phyloP scores from a whole-genome alignment of 148 eudicot genomes.

The Mesembryanthemum crystallinum region DNA sequence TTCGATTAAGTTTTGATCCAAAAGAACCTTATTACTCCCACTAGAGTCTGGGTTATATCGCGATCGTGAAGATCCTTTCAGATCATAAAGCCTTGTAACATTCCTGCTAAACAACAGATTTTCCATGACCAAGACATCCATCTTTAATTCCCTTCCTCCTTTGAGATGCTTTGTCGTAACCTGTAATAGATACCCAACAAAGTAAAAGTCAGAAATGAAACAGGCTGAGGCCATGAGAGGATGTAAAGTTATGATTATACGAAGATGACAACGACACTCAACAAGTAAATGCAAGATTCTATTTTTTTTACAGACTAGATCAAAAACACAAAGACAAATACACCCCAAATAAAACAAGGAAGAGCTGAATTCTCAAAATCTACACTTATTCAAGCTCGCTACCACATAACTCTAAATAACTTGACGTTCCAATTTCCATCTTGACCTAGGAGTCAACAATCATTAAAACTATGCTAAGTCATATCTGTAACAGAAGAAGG shows the following conservation, averaged over 20 bases:
- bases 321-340: not conserved
- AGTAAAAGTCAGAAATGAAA: not conserved
- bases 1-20: conserved; percentile 93
- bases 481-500: not conserved
- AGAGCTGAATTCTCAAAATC: not conserved
- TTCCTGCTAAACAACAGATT: conserved; percentile 86
- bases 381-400: conserved; percentile 5
- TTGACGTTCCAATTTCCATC: not conserved
- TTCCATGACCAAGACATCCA: conserved; percentile 95
- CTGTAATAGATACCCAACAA: conserved; percentile 30
- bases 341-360: not conserved
- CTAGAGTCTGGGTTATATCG: conserved; percentile 84
- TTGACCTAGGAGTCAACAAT: not conserved
- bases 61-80: conserved; percentile 89
- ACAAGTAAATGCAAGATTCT: not conserved
- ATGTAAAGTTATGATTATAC: not conserved
- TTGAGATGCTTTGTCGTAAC: conserved; percentile 69
- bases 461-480: not conserved
- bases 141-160: conserved; percentile 88
- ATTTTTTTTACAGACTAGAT: not conserved
- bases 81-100: conserved; percentile 76
- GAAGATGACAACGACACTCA: not conserved
- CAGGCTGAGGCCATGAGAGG: not conserved
- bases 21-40: conserved; percentile 85
- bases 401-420: no score